These are phyloP conservation scores for Colletotrichum sp. DNA, from an alignment of 2,329 filamentous ascomycete genomes.

Conservation along the genomic window DNA sequence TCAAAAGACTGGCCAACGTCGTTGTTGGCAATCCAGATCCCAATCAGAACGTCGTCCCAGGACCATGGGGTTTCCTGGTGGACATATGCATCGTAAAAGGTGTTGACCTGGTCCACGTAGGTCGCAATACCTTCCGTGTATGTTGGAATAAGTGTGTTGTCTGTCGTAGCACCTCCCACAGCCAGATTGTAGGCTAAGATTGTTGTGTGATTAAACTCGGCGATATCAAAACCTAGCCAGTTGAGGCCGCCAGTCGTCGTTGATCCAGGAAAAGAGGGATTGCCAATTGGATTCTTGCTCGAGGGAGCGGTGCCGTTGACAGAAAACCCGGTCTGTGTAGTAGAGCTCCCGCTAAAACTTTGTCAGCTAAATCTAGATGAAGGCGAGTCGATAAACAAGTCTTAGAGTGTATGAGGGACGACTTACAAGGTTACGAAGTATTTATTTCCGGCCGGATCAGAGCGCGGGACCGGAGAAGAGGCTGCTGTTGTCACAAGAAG, in stretches of 20 bases:
- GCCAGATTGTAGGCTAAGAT: conserved; percentile 59
- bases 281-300: conserved; percentile 61
- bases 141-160: conserved; percentile 54
- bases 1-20: conserved; percentile 55
- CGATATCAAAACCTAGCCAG: conserved; percentile 55
- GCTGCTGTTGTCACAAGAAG: background rate
- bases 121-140: conserved; percentile 51
- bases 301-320: background rate
- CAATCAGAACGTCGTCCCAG: conserved; percentile 39
- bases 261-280: conserved; percentile 58
- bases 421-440: background rate
- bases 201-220: conserved; percentile 47
- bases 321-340: background rate
- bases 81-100: background rate
- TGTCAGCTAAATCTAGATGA: background rate
- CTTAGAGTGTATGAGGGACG: background rate
- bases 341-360: background rate
- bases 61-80: background rate
- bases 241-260: conserved; percentile 57
- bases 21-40: conserved; percentile 60
- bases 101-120: conserved; percentile 53
- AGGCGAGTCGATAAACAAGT: background rate
- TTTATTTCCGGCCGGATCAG: background rate
- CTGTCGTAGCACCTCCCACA: conserved; percentile 59
- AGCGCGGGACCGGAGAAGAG: background rate